Evolutionary conservation across 2,329 filamentous ascomycete species (phyloP).

Genomic region (Venturiaceae sp.): DNA sequence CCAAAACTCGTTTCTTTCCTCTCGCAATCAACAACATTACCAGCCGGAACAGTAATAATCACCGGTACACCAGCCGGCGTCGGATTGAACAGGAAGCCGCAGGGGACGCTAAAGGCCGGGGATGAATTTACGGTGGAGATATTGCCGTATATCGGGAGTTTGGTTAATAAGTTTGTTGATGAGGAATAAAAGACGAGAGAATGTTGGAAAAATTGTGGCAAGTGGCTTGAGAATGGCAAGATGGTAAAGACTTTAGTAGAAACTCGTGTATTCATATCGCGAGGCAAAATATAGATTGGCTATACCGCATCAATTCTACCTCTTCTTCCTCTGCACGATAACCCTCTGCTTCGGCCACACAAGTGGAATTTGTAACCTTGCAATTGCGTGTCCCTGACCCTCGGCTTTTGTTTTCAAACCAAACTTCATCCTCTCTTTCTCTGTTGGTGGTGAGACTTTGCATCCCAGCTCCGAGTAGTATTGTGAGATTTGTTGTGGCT

Average conservation of each 20-base stretch:
- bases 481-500: constrained; percentile 57
- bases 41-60: constrained; percentile 37
- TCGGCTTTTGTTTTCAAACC: constrained; percentile 54
- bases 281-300: too few species aligned
- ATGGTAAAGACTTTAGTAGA: too few species aligned
- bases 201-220: too few species aligned
- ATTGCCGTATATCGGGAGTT: constrained; percentile 37
- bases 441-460: constrained; percentile 40
- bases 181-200: too few species aligned
- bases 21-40: constrained; percentile 35
- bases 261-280: too few species aligned
- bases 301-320: neutral
- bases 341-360: constrained; percentile 62
- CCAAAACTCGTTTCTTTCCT: constrained; percentile 33
- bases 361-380: constrained; percentile 66
- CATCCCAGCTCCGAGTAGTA: constrained; percentile 73
- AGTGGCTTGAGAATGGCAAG: too few species aligned
- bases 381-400: constrained; percentile 51
- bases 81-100: constrained; percentile 26
- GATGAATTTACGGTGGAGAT: constrained; percentile 41
- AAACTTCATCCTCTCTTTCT: constrained; percentile 38
- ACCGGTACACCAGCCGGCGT: constrained; percentile 38
- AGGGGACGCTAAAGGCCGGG: constrained; percentile 33
- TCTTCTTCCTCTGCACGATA: neutral
- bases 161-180: constrained; percentile 33